Evolutionary conservation across 129 eudicot species (phyloP), one percentile per base, ranked within the genome.

Genomic region (Saussurea involucrata): DNA sequence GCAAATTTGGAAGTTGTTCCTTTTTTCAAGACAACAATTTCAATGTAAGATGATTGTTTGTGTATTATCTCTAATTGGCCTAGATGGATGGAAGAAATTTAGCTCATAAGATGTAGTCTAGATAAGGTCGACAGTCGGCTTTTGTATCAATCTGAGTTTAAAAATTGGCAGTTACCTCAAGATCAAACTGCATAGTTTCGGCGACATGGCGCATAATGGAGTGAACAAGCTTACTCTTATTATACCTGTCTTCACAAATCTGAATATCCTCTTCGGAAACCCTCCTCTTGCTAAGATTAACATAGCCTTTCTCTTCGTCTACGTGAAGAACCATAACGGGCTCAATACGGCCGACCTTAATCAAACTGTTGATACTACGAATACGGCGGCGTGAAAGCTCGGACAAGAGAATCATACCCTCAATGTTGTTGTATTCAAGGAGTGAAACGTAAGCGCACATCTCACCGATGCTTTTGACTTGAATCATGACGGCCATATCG

Each of bases 161-260:
- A 64, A 17, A 73, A 25, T 12, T 8, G 4, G 32, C 18, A 24
- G 17, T n/a, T 84, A 93, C 98, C 97, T 93, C 98, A 17, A 93
- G 88, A 81, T 94, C 97, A 24, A 76, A 15, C 11, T 74, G 78
- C 85, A 87, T 76, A 34, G 97, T 89, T 79, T 91, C 98, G 0
- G 98, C 98, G 12, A 93, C 98, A 67, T 93, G 98, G 3, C 97
- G 89, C 98, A 93, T 93, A 77, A 93, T 93, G 1, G 98, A 93
- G 76, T 93, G 98, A 22, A 93, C 95, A 70, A 90, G 92, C 83
- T 93, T 93, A 63, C 98, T 93, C 95, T 93, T 94, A 44, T 89
- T 94, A 81, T 72, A 94, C 89, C 93, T 82, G 70, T 94, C 98
- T 76, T 94, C 98, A 32, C 98, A 94, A 53, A 74, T 83, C 83